These are phyloP conservation scores for Endothia cerciana DNA, from an alignment of 2,329 filamentous ascomycete genomes.

Conservation along the genomic window DNA sequence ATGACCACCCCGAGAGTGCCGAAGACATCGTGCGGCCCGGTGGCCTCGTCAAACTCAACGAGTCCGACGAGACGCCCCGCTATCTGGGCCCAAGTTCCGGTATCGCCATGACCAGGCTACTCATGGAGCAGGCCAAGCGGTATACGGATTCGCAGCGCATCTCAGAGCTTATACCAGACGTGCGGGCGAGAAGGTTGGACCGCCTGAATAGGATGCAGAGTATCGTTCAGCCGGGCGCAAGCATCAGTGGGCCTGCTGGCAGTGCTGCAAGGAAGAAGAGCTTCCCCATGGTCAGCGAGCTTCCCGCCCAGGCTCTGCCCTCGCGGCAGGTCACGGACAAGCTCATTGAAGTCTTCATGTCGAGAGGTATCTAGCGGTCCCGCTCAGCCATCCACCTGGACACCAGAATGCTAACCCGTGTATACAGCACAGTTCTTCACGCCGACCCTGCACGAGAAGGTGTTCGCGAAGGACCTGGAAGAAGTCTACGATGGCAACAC, in stretches of 20 bases:
- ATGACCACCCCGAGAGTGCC: conserved; percentile 68
- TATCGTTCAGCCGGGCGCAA: conserved; percentile 54
- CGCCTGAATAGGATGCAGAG: conserved; percentile 68
- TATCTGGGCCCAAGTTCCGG: conserved; percentile 94
- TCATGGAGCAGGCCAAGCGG: conserved; percentile 96
- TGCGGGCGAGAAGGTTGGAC: conserved; percentile 59
- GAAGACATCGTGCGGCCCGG: conserved; percentile 88
- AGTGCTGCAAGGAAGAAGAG: conserved; percentile 73
- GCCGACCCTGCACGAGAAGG: conserved; percentile 83
- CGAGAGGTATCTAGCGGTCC: conserved; percentile 64
- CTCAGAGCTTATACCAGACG: conserved; percentile 84
- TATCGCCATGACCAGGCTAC: conserved; percentile 89
- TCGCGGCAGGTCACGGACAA: conserved; percentile 74
- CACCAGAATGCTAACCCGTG: conserved; percentile 31
- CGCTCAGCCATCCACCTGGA: conserved; percentile 15
- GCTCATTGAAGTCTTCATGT: conserved; percentile 82
- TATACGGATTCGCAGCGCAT: conserved; percentile 91
- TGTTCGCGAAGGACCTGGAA: conserved; percentile 75
- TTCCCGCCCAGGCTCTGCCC: conserved; percentile 77
- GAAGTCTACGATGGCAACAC: conserved; percentile 77
- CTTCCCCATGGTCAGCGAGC: conserved; percentile 87
- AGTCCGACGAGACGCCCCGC: conserved; percentile 82
- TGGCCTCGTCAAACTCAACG: conserved; percentile 81
- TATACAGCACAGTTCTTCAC: conserved; percentile 80
- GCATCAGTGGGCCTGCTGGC: conserved; percentile 52